Percentiles rank a stretch among this genome's conserved stretches.
These are phyloP conservation scores for Phaeolepiota aurea DNA, from an alignment of 768 basidiomycete species.

Conservation along the genomic window DNA sequence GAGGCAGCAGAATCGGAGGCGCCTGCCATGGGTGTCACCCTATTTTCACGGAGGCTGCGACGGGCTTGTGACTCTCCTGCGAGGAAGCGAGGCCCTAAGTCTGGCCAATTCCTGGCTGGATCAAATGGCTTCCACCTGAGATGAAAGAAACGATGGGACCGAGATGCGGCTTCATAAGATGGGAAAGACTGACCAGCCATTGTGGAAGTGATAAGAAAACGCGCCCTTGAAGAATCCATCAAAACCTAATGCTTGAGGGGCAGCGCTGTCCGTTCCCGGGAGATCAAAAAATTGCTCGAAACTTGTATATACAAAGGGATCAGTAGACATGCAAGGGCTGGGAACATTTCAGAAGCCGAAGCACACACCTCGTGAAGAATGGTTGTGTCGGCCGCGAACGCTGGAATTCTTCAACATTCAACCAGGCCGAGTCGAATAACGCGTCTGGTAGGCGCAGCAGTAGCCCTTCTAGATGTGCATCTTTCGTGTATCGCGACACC, in stretches of 20 bases:
- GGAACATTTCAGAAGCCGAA: background rate
- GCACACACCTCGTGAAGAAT: conserved; percentile 73
- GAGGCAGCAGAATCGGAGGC: background rate
- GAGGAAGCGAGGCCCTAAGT: conserved; percentile 74
- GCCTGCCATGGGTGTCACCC: background rate
- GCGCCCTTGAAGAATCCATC: conserved; percentile 96
- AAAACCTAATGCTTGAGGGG: conserved; percentile 83
- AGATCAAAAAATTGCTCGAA: conserved; percentile 89
- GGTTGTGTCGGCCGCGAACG: conserved; percentile 91
- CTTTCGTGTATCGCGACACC: conserved; percentile 82
- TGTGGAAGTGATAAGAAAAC: conserved; percentile 95
- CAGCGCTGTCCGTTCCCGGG: conserved; percentile 62
- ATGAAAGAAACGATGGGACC: conserved; percentile 4
- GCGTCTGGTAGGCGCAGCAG: conserved; percentile 90
- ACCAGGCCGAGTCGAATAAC: conserved; percentile 94
- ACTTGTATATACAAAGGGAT: too few species aligned
- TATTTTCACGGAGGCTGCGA: conserved; percentile 17
- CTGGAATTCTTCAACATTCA: conserved; percentile 90
- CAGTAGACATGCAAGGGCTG: conserved; percentile 4
- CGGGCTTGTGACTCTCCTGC: conserved; percentile 69
- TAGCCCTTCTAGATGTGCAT: conserved; percentile 77
- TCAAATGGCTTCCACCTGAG: conserved; percentile 92
- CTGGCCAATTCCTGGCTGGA: conserved; percentile 88
- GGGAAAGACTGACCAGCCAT: conserved; percentile 59
- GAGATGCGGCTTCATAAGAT: background rate